Conservation (phyloP, 768 basidiomycete genomes). For the Amanita pallidorosea region DNA sequence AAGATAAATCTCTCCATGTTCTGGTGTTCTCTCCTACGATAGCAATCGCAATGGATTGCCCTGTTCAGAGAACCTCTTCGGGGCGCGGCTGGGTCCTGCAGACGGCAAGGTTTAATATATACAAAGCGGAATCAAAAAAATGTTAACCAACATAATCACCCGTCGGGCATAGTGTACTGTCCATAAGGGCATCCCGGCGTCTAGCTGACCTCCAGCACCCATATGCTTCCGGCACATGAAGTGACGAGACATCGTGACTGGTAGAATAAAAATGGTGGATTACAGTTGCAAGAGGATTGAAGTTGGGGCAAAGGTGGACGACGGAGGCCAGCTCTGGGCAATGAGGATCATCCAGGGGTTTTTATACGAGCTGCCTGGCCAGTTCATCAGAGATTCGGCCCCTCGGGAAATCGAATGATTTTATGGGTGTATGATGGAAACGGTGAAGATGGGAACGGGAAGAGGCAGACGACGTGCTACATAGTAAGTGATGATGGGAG, state of each 20-base stretch:
- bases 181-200: not conserved
- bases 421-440: too few species aligned
- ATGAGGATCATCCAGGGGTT: not conserved
- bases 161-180: not conserved
- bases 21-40: not conserved
- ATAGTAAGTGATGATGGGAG: too few species aligned
- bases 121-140: not conserved
- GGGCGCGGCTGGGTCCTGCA: not conserved
- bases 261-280: not conserved
- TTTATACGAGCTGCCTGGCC: not conserved
- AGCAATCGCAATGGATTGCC: not conserved
- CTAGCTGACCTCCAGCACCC: not conserved
- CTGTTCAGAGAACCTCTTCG: not conserved
- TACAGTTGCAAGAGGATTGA: not conserved
- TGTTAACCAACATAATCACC: not conserved
- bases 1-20: not conserved
- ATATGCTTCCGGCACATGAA: not conserved
- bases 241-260: not conserved
- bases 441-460: too few species aligned
- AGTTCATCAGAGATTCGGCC: not conserved
- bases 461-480: too few species aligned
- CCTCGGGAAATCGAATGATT: not conserved
- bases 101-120: not conserved
- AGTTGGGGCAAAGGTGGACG: not conserved
- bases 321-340: not conserved